Conservation (phyloP, 2,329 filamentous ascomycete species). For the Tolypocladium amazonense region DNA sequence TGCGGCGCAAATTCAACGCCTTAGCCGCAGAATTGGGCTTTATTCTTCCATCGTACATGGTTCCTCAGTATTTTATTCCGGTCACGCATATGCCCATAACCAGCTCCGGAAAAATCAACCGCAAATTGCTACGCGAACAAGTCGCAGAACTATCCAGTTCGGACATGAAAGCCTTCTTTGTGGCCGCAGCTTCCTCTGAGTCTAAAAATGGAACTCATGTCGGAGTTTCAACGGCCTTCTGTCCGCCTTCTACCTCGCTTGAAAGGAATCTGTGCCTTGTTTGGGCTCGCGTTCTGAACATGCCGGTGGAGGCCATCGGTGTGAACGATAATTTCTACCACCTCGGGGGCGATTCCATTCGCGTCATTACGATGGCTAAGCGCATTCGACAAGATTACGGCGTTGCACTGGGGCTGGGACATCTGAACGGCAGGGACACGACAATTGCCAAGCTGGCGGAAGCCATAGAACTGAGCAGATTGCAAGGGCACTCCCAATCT, state of each 20-base stretch:
- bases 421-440: neutral
- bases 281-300: slow-evolving; percentile 7
- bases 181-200: neutral
- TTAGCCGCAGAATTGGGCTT: neutral
- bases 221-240: neutral
- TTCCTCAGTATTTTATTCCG: slow-evolving; percentile 23
- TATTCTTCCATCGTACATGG: neutral
- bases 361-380: neutral
- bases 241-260: slow-evolving; percentile 1
- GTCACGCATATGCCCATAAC: slow-evolving; percentile 23
- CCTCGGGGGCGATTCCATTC: slow-evolving; percentile 9
- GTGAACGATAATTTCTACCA: slow-evolving; percentile 7
- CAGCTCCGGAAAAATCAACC: slow-evolving; percentile 4
- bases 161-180: neutral
- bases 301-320: slow-evolving; percentile 3
- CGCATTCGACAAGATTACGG: neutral
- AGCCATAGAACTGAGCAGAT: neutral
- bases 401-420: neutral
- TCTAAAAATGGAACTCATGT: neutral
- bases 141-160: neutral
- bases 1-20: neutral
- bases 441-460: neutral
- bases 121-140: slow-evolving; percentile 1
- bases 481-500: neutral
- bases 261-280: slow-evolving; percentile 7